phyloP scores from a whole-genome alignment of 108 stramenopile genomes.

The Pseudonitzschia pungens region DNA sequence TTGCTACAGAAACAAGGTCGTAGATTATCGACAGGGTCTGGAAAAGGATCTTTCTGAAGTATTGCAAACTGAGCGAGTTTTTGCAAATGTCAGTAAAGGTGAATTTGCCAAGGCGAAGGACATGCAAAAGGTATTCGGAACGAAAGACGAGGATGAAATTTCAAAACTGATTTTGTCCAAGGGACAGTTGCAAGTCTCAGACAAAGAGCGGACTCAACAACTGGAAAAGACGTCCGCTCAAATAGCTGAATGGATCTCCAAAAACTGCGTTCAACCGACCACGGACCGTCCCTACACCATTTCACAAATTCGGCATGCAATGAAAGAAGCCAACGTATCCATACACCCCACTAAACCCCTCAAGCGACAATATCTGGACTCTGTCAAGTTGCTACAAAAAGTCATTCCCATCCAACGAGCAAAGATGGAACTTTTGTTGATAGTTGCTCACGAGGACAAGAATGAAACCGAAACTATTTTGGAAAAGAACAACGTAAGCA shows the following conservation, averaged over 20 bases:
- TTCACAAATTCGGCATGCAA: constrained; percentile 82
- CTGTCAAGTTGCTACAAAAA: constrained; percentile 79
- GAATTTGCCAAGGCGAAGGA: constrained; percentile 88
- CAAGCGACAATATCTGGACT: constrained; percentile 96
- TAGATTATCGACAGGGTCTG: constrained; percentile 95
- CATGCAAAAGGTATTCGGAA: constrained; percentile 87
- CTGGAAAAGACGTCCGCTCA: constrained; percentile 79
- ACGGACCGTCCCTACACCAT: constrained; percentile 89
- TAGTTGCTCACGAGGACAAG: constrained; percentile 30
- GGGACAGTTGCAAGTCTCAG: constrained; percentile 92
- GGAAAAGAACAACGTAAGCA: constrained; percentile 28
- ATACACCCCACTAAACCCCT: constrained; percentile 86
- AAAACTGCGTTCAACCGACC: constrained; percentile 90
- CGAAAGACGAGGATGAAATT: constrained; percentile 71
- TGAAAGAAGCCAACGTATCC: constrained; percentile 82
- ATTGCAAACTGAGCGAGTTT: constrained; percentile 94
- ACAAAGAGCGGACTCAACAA: constrained; percentile 84
- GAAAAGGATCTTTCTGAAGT: constrained; percentile 98
- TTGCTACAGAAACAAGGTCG: constrained; percentile 96
- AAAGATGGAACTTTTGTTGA: constrained; percentile 87
- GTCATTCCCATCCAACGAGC: constrained; percentile 94
- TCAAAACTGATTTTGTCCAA: constrained; percentile 83
- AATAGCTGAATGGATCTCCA: constrained; percentile 90
- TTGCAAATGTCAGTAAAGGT: constrained; percentile 96
- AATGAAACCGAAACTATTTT: constrained; percentile 25